Base-by-base conservation (phyloP, 176 grass and related monocot species). In the Eleusine coracana region DNA sequence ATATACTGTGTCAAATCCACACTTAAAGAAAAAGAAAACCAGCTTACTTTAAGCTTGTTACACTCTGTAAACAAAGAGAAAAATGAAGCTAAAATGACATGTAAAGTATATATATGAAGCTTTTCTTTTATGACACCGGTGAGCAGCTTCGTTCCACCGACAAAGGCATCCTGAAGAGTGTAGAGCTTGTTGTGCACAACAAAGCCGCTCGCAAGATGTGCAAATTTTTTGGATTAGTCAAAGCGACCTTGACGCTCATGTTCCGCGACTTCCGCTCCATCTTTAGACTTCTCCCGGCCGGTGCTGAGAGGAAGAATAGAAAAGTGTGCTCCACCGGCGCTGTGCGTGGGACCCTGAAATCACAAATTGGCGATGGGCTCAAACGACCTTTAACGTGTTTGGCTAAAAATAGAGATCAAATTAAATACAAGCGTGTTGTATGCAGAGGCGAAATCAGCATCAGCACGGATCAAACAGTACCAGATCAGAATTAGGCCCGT, bases 301-400 rank as follows among this genome's bases (percentile, higher is more conserved):
- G n/a, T 10, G 40, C 59, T 15, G 75, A 23, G 48, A 44, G 21
- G 18, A 44, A 20, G 4, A 21, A 18, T 17, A 6, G 29, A 55
- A 52, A 50, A 3, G 6, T 38, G 46, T 17, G 4, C 36, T 75
- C 76, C 69, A 69, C 70, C 69, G 68, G 81, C n/a, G 49, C 6
- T 16, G 86, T 73, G 80, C 11, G 86, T 83, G 86, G 75, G 75
- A 8, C 62, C 75, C 69, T 11, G 21, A 3, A 79, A 75, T n/a
- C 76, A 29, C 40, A 85, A 64, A 13, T 2, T 8, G 76, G 61
- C 15, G 62, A 60, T 80, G 70, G 62, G 75, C 36, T 83, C 86
- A 37, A 76, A 46, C 45, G 8, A 46, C 74, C 66, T 61, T 71
- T 71, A 17, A 54, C 73, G 44, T 63, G 79, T 45, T 51, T 55